phyloP scores from a whole-genome alignment of 345 rosid species.

The Orychophragmus violaceus region DNA sequence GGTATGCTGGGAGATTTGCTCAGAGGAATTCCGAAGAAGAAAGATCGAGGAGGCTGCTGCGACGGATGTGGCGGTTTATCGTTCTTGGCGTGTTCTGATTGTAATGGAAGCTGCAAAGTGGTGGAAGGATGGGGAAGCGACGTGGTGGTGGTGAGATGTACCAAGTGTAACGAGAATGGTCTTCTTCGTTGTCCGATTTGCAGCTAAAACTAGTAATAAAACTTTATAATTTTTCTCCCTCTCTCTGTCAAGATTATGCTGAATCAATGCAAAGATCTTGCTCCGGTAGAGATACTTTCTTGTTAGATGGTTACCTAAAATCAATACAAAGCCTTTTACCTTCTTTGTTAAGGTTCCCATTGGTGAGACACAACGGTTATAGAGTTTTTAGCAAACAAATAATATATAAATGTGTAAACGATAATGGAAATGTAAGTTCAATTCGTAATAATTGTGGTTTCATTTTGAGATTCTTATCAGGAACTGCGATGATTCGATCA shows the following conservation, averaged over 20 bases:
- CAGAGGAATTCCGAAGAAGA: conserved; percentile 45
- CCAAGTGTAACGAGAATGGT: conserved; percentile 88
- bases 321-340: neutral
- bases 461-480: no score
- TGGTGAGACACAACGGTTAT: neutral
- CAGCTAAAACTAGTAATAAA: conserved; percentile 18
- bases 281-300: neutral
- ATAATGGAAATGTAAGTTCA: no score
- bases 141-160: conserved; percentile 41
- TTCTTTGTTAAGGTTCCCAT: neutral
- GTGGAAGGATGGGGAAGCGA: conserved; percentile 35
- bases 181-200: conserved; percentile 76
- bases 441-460: no score
- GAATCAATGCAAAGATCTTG: neutral
- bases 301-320: neutral
- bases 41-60: conserved; percentile 33
- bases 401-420: no score
- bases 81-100: conserved; percentile 62
- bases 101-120: conserved; percentile 80
- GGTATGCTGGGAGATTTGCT: conserved; percentile 54
- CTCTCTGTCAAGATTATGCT: neutral
- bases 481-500: neutral
- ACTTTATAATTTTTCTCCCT: neutral
- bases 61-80: conserved; percentile 59
- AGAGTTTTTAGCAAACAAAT: neutral